phyloP scores from a whole-genome alignment of 2,329 filamentous ascomycete species.

The Ascochyta clinopodiicola region DNA sequence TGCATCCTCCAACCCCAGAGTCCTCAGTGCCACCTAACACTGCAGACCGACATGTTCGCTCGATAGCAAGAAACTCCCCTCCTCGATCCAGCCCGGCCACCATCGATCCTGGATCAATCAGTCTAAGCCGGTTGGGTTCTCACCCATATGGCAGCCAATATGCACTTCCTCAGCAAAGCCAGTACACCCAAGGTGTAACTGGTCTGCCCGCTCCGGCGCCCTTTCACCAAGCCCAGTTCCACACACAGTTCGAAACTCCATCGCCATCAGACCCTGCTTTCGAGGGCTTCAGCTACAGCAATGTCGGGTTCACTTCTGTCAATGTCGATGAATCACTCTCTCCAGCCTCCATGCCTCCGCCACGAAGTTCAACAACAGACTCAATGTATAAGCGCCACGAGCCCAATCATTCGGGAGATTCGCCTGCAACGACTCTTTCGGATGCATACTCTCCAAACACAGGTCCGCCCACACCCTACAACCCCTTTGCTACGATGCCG shows the following conservation, averaged over 20 bases:
- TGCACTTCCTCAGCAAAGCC: conserved; percentile 22
- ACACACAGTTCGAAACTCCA: conserved; percentile 32
- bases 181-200: conserved; percentile 16
- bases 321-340: conserved; percentile 27
- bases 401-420: conserved; percentile 34
- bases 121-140: conserved; percentile 24
- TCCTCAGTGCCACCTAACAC: conserved; percentile 17
- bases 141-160: conserved; percentile 20
- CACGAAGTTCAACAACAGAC: conserved; percentile 24
- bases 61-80: conserved; percentile 31
- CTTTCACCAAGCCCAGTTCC: conserved; percentile 28
- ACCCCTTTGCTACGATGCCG: conserved; percentile 52
- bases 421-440: conserved; percentile 30
- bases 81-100: conserved; percentile 28
- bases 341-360: conserved; percentile 39
- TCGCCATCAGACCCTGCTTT: conserved; percentile 26
- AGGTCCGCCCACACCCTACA: conserved; percentile 50
- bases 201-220: conserved; percentile 17
- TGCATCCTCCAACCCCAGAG: conserved; percentile 29
- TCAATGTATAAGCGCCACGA: conserved; percentile 30
- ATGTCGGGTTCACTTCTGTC: conserved; percentile 21
- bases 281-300: conserved; percentile 23
- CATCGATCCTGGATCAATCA: conserved; percentile 39
- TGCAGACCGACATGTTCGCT: conserved; percentile 30
- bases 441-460: conserved; percentile 49